These are phyloP conservation scores for Rhododendron ferrugineum DNA, from an alignment of 148 eudicot species.

Conservation along the genomic window DNA sequence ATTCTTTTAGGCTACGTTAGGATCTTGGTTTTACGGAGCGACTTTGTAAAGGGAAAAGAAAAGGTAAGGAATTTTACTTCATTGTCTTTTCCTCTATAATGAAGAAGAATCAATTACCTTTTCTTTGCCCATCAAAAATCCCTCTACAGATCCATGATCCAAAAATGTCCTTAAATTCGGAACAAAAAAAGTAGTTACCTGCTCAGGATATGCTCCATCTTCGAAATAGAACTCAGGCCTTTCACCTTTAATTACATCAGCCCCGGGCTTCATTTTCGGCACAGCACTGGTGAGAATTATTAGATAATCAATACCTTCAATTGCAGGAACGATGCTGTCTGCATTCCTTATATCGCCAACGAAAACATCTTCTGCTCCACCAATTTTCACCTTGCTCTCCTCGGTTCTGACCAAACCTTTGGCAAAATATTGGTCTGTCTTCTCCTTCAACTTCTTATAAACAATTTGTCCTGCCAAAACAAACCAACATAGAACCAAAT, in stretches of 20 bases:
- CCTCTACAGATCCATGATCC: neutral
- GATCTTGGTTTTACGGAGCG: neutral
- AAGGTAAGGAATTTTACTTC: neutral
- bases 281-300: conserved; percentile 93
- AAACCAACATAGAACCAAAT: neutral
- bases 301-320: conserved; percentile 76
- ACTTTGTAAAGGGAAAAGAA: neutral
- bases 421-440: conserved; percentile 52
- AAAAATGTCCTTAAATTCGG: neutral
- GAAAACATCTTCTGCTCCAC: conserved; percentile 90
- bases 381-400: conserved; percentile 81
- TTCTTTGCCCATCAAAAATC: neutral
- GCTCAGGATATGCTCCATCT: conserved; percentile 81
- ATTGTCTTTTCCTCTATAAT: neutral
- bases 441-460: conserved; percentile 79
- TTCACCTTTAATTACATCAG: conserved; percentile 63
- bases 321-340: conserved; percentile 63
- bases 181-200: conserved; percentile 32
- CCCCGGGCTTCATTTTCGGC: conserved; percentile 88
- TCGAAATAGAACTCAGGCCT: conserved; percentile 81
- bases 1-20: neutral
- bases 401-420: conserved; percentile 80
- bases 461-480: conserved; percentile 68
- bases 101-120: neutral
- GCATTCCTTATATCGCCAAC: conserved; percentile 66